Conservation (phyloP, 768 basidiomycete species). For the Lyophyllum semitale region DNA sequence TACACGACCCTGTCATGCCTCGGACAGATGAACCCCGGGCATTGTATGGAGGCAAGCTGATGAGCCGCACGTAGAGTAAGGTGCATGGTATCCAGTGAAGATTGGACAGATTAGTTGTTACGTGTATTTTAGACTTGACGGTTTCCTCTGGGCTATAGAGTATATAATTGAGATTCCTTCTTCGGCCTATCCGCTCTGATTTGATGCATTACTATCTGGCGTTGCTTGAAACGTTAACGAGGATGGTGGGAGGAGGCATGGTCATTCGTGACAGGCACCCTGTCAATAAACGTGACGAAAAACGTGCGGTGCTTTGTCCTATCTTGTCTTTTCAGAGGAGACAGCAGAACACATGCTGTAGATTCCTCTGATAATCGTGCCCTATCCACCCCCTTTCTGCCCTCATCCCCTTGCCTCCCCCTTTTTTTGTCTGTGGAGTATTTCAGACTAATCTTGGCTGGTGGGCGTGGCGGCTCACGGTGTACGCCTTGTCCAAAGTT, state of each 20-base stretch:
- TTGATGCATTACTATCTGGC: not conserved
- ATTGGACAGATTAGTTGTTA: conserved; percentile 2
- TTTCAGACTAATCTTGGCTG: conserved; percentile 20
- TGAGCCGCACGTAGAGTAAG: not conserved
- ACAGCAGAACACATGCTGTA: conserved; percentile 34
- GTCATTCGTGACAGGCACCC: conserved; percentile 8
- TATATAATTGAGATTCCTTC: not conserved
- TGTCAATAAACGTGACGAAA: conserved; percentile 19
- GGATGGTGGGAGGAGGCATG: not conserved
- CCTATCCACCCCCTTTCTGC: conserved; percentile 17
- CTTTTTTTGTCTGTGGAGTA: conserved; percentile 28
- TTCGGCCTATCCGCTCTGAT: not conserved
- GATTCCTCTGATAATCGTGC: conserved; percentile 28
- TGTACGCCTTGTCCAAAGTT: conserved; percentile 21
- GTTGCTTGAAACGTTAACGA: not conserved
- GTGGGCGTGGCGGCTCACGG: conserved; percentile 28
- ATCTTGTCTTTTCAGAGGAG: conserved; percentile 23
- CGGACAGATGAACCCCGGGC: not conserved
- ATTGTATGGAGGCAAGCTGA: conserved; percentile 2
- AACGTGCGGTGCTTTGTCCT: conserved; percentile 32
- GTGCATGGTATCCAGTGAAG: not conserved
- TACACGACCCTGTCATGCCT: conserved; percentile 8
- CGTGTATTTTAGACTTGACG: conserved; percentile 5
- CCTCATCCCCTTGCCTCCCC: conserved; percentile 10
- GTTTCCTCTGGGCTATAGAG: not conserved